Evolutionary conservation across 2,329 filamentous ascomycete species (phyloP).

Genomic region (Aspergillus versicolor): DNA sequence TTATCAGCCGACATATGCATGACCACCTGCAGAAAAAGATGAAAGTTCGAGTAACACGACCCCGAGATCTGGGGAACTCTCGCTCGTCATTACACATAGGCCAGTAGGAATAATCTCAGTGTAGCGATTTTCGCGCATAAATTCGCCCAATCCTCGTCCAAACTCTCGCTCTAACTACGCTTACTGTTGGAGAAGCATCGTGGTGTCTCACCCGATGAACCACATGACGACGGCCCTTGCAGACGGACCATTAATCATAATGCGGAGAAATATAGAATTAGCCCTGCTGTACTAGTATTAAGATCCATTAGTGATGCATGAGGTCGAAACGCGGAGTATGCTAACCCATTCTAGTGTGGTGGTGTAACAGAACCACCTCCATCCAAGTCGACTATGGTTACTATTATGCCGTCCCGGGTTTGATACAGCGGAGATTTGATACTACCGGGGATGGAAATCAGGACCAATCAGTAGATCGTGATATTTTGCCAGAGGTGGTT

Average conservation of each 20-base stretch:
- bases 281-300: background rate
- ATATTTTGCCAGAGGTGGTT: background rate
- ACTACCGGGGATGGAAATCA: background rate
- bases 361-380: background rate
- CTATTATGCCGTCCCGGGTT: background rate
- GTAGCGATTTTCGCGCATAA: background rate
- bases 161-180: background rate
- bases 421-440: background rate
- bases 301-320: background rate
- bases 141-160: background rate
- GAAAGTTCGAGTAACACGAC: background rate
- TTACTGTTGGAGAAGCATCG: background rate
- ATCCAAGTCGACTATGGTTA: accelerated
- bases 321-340: background rate
- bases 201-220: background rate
- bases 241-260: background rate
- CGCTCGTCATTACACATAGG: background rate
- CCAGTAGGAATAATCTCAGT: too few relatives aligned
- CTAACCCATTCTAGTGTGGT: background rate
- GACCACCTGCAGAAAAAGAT: background rate
- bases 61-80: too few relatives aligned
- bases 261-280: background rate
- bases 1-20: background rate
- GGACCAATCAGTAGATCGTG: background rate
- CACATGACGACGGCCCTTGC: background rate